Conservation (phyloP, 306 rosid species). For the Trifolium fragiferum region DNA sequence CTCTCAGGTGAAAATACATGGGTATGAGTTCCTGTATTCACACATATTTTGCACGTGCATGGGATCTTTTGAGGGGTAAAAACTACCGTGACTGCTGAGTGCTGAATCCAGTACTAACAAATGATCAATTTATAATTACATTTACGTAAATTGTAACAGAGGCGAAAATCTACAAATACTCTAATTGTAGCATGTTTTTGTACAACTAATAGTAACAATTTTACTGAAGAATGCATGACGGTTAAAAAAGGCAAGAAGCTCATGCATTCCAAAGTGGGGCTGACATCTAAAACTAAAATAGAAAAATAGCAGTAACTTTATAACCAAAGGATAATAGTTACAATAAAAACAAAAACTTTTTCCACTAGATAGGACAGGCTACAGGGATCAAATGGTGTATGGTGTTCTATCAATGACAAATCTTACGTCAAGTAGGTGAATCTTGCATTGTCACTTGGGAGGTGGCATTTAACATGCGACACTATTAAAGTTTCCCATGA, state of each 20-base stretch:
- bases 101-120: background rate
- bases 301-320: constrained; percentile 19
- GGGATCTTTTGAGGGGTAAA: background rate
- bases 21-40: constrained; percentile 9
- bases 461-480: no score
- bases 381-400: background rate
- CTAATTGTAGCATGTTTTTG: background rate
- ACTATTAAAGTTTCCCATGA: no score
- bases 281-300: constrained; percentile 34
- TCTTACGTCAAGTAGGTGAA: constrained; percentile 6
- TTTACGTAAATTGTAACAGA: background rate
- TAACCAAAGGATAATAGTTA: constrained; percentile 17
- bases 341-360: constrained; percentile 5
- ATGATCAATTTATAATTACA: constrained; percentile 22
- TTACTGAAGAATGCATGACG: constrained; percentile 18
- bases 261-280: constrained; percentile 20
- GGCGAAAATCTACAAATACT: constrained; percentile 1
- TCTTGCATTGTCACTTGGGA: background rate
- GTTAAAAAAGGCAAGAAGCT: constrained; percentile 10
- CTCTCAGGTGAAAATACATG: background rate
- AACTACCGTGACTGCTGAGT: background rate
- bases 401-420: constrained; percentile 10
- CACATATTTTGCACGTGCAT: constrained; percentile 6
- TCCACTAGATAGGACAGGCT: constrained; percentile 1
- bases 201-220: constrained; percentile 16